A percentile compares a stretch with the other conserved stretches of the same genome.
These are phyloP conservation scores for Sextonia rubra DNA, from an alignment of 164 flowering plant species.

Conservation along the genomic window DNA sequence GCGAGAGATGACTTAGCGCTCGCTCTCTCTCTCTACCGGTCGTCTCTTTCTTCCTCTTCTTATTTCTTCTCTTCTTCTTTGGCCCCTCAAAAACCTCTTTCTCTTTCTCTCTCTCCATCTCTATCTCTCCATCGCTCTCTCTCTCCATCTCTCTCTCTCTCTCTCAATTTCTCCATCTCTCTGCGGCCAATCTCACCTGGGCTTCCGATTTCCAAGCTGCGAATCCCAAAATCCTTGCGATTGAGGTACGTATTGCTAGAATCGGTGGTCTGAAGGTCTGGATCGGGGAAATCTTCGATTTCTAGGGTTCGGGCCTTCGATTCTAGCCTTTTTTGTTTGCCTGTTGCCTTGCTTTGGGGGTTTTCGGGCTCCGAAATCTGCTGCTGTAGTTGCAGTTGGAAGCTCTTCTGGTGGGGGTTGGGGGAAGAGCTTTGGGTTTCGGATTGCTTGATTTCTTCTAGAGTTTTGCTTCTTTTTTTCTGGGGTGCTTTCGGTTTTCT, in stretches of 20 bases:
- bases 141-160: too few relatives aligned
- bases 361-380: not conserved
- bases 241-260: constrained; percentile 18
- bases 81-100: not conserved
- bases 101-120: not conserved
- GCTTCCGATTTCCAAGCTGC: not conserved
- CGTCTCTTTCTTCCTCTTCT: not conserved
- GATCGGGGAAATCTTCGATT: constrained; percentile 9
- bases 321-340: constrained; percentile 2
- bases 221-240: constrained; percentile 7
- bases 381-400: not conserved
- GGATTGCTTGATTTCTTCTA: not conserved
- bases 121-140: too few relatives aligned
- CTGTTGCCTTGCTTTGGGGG: not conserved
- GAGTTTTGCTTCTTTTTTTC: constrained; percentile 5
- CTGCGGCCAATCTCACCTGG: not conserved
- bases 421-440: not conserved
- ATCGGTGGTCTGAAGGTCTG: constrained; percentile 3
- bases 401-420: not conserved
- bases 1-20: too few relatives aligned
- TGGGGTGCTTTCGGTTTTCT: not conserved
- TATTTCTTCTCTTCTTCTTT: not conserved
- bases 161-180: not conserved
- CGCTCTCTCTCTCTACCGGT: not conserved
- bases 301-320: constrained; percentile 7